Conservation (phyloP, 2,329 filamentous ascomycete genomes). For the Botrytis porri region DNA sequence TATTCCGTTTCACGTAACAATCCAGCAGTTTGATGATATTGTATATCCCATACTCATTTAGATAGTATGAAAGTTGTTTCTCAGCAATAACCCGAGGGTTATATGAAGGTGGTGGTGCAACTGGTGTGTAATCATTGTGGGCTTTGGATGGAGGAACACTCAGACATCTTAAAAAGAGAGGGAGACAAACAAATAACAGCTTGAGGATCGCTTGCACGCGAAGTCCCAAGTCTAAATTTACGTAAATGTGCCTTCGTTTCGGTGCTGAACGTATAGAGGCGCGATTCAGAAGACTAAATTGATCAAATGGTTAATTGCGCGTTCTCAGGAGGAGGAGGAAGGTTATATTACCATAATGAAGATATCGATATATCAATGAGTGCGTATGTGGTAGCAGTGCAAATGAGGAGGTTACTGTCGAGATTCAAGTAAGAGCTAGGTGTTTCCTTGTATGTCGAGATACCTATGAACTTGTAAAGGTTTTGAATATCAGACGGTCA, state of each 20-base stretch:
- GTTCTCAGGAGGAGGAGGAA: not conserved
- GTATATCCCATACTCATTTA: not conserved
- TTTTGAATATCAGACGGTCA: not conserved
- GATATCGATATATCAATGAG: not conserved
- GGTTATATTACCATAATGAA: slow-evolving; percentile 4
- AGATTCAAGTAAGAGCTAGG: not conserved
- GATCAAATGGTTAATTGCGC: not conserved
- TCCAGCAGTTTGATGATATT: not conserved
- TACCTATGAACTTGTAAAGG: not conserved
- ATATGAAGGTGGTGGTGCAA: slow-evolving; percentile 1
- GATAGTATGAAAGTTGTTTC: slow-evolving; percentile 27
- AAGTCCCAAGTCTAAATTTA: slow-evolving; percentile 92
- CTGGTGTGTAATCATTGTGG: slow-evolving; percentile 8
- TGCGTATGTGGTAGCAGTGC: not conserved
- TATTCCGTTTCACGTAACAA: not conserved
- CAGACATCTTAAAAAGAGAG: slow-evolving; percentile 30
- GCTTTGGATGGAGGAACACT: not conserved
- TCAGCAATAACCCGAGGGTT: slow-evolving; percentile 16
- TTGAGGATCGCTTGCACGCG: slow-evolving; percentile 79
- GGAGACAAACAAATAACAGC: slow-evolving; percentile 83
- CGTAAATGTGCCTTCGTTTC: slow-evolving; percentile 86
- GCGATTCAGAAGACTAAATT: slow-evolving; percentile 65
- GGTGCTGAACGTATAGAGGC: slow-evolving; percentile 87
- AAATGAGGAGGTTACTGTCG: not conserved
- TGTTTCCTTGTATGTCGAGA: not conserved